phyloP scores from a whole-genome alignment of 2,329 filamentous ascomycete genomes.

The Trichophyton mentagrophytes region DNA sequence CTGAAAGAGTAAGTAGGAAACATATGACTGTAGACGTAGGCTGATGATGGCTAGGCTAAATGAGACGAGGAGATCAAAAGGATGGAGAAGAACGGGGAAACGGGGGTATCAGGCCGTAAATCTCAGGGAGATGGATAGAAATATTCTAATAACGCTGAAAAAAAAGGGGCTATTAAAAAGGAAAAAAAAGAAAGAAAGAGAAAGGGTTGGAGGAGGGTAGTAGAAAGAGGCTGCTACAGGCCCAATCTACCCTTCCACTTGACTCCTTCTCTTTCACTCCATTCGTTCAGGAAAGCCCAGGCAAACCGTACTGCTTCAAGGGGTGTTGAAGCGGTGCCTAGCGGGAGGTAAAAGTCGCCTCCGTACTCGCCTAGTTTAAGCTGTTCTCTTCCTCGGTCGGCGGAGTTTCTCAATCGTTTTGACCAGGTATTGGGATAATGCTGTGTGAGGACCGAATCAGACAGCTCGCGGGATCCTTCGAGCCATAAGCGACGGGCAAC shows the following conservation, averaged over 20 bases:
- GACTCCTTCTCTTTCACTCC: slow-evolving; percentile 34
- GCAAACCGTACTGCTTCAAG: slow-evolving; percentile 36
- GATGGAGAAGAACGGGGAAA: neutral
- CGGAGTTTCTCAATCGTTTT: slow-evolving; percentile 26
- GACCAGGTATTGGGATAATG: slow-evolving; percentile 37
- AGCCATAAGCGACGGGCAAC: slow-evolving; percentile 34
- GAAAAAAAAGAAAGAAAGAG: neutral
- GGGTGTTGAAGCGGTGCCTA: slow-evolving; percentile 31
- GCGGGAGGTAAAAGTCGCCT: slow-evolving; percentile 30
- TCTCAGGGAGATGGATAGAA: neutral
- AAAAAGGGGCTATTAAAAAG: neutral
- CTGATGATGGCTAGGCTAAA: neutral
- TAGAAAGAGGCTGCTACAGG: slow-evolving; percentile 19
- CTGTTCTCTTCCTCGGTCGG: slow-evolving; percentile 24
- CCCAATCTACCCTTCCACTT: slow-evolving; percentile 32
- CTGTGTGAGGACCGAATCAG: slow-evolving; percentile 28
- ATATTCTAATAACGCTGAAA: neutral
- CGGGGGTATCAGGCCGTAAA: neutral
- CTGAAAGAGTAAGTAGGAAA: neutral
- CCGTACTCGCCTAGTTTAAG: slow-evolving; percentile 26
- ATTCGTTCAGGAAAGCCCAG: slow-evolving; percentile 34
- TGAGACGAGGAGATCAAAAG: neutral
- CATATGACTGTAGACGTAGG: neutral
- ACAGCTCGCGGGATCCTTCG: slow-evolving; percentile 30
- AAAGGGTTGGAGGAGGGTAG: neutral